Evolutionary conservation across 768 basidiomycete species (phyloP).

Genomic region (Tubosaeta sp.): DNA sequence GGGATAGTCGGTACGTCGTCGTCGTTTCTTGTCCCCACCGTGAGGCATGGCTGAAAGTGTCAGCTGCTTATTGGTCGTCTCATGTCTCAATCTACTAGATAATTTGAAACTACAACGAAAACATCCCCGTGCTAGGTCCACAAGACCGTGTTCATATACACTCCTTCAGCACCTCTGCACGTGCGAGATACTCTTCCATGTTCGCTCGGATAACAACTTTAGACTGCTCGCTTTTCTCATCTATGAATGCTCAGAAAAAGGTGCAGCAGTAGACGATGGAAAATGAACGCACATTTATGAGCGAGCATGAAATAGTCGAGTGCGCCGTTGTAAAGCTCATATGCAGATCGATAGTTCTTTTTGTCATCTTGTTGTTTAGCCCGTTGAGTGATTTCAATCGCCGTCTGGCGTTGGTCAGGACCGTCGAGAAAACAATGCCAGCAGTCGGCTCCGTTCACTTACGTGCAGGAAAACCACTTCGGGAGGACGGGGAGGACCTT

Average conservation of each 20-base stretch:
- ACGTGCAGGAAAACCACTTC: constrained; percentile 16
- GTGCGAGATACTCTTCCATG: constrained; percentile 82
- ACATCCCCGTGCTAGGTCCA: no score
- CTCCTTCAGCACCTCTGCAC: constrained; percentile 86
- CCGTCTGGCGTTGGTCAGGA: constrained; percentile 41
- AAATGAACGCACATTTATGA: constrained; percentile 59
- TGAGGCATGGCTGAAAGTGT: not conserved
- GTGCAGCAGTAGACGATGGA: not conserved
- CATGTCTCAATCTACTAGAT: no score
- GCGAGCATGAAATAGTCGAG: constrained; percentile 98
- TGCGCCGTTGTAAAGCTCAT: constrained; percentile 87
- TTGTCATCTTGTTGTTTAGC: constrained; percentile 89
- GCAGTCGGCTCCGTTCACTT: not conserved
- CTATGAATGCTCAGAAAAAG: not conserved
- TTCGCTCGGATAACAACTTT: constrained; percentile 78
- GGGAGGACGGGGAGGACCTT: constrained; percentile 11
- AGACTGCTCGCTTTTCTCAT: constrained; percentile 90
- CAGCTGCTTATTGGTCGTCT: no score
- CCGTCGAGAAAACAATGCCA: not conserved
- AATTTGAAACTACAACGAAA: no score
- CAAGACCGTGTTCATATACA: constrained; percentile 19
- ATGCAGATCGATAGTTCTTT: constrained; percentile 87
- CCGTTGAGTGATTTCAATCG: constrained; percentile 82
- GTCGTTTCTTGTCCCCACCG: constrained; percentile 30
- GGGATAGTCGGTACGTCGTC: constrained; percentile 49